phyloP scores from a whole-genome alignment of 2,329 filamentous ascomycete species.

The Talaromyces verruculosus region DNA sequence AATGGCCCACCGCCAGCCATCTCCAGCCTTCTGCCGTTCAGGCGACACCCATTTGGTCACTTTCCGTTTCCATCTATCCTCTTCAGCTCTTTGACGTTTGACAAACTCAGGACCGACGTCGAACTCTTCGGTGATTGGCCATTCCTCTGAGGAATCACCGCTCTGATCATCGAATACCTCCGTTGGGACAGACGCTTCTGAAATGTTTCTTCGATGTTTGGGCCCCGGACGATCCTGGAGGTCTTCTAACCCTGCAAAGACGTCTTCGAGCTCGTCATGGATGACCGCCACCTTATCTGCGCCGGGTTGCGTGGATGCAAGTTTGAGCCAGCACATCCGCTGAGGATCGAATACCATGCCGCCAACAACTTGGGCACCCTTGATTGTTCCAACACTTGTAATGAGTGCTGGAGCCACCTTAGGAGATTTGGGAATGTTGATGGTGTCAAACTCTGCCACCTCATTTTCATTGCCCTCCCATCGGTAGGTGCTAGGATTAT shows the following conservation, averaged over 20 bases:
- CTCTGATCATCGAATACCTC: constrained; percentile 41
- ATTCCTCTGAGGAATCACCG: constrained; percentile 62
- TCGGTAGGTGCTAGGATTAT: constrained; percentile 79
- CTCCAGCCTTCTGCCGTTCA: constrained; percentile 48
- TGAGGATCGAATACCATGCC: constrained; percentile 98
- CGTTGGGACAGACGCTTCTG: constrained; percentile 29
- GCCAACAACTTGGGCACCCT: constrained; percentile 90
- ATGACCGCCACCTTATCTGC: constrained; percentile 49
- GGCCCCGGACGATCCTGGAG: constrained; percentile 64
- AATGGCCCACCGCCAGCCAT: constrained; percentile 75
- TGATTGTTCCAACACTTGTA: constrained; percentile 78
- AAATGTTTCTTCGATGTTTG: constrained; percentile 21
- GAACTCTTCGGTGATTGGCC: constrained; percentile 92
- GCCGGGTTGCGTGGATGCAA: constrained; percentile 52
- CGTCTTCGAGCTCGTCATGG: constrained; percentile 87
- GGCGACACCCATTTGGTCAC: constrained; percentile 79
- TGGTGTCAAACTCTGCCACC: constrained; percentile 72
- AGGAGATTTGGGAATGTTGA: constrained; percentile 44
- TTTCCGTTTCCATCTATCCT: constrained; percentile 84
- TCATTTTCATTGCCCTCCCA: constrained; percentile 98
- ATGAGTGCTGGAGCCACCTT: constrained; percentile 68
- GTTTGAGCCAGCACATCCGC: constrained; percentile 96
- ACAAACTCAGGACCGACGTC: constrained; percentile 96
- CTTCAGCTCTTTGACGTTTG: constrained; percentile 82
- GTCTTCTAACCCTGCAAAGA: constrained; percentile 93